Evolutionary conservation across 83 land plant species (phyloP).

Genomic region (Isoetes engelmannii): DNA sequence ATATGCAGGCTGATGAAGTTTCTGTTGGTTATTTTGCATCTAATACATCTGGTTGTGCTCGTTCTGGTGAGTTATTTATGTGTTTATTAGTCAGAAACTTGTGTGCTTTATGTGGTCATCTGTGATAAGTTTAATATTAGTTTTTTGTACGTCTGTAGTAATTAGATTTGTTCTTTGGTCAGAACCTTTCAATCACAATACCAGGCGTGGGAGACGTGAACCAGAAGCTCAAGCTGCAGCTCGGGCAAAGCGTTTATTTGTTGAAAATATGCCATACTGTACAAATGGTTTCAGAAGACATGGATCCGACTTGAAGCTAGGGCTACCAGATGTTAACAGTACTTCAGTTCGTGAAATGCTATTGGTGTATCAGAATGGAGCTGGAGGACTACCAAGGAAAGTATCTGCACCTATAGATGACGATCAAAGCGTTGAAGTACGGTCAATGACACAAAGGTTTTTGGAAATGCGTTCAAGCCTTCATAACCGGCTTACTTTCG

Average conservation of each 20-base stretch:
- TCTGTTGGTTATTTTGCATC: background rate
- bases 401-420: background rate
- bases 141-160: background rate
- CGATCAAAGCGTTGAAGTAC: slow-evolving; percentile 12
- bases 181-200: slow-evolving; percentile 76
- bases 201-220: slow-evolving; percentile 76
- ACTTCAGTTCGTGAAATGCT: background rate
- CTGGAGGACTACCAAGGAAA: slow-evolving; percentile 1
- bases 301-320: slow-evolving; percentile 13
- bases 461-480: slow-evolving; percentile 58
- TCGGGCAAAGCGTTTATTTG: slow-evolving; percentile 62
- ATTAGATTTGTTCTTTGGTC: background rate
- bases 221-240: slow-evolving; percentile 80
- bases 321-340: background rate
- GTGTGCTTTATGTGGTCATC: too few relatives aligned
- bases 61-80: slow-evolving; percentile 5
- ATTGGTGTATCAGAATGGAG: background rate
- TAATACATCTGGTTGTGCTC: slow-evolving; percentile 3
- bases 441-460: slow-evolving; percentile 70
- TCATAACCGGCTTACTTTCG: slow-evolving; percentile 70
- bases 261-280: slow-evolving; percentile 72
- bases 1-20: background rate
- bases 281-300: slow-evolving; percentile 53
- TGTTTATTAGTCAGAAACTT: background rate
- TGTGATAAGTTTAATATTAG: too few relatives aligned